Conservation (phyloP, 164 flowering plant genomes). For the Piper betle region DNA sequence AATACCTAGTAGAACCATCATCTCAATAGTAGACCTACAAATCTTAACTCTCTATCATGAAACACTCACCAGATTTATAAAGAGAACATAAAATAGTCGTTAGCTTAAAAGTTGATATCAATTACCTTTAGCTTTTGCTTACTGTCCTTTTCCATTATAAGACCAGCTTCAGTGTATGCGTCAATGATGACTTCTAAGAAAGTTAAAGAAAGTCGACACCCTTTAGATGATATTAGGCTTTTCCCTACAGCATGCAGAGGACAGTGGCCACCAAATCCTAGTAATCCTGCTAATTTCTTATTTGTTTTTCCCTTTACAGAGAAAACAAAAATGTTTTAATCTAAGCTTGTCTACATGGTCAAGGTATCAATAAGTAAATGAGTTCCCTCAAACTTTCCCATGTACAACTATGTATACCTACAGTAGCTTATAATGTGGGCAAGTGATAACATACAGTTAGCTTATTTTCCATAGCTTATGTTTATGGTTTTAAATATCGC, state of each 20-base stretch:
- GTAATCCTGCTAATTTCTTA: not conserved
- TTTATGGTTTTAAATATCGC: not conserved
- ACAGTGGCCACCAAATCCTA: not conserved
- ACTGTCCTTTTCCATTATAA: constrained; percentile 73
- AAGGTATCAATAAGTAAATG: not conserved
- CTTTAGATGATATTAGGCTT: not conserved
- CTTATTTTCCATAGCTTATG: not conserved
- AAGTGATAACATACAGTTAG: not conserved
- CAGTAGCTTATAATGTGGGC: not conserved
- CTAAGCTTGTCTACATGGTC: not conserved
- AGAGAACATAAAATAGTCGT: not conserved
- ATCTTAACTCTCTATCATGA: not conserved
- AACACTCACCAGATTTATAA: not conserved
- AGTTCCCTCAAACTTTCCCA: not conserved
- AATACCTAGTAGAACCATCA: no score
- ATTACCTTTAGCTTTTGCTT: constrained; percentile 55
- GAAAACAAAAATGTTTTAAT: no score
- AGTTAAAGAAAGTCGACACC: constrained; percentile 32
- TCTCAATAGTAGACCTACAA: no score
- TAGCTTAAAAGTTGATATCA: not conserved
- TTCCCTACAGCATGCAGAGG: not conserved
- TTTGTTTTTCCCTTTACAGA: not conserved
- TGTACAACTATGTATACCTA: not conserved
- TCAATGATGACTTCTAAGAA: constrained; percentile 67
- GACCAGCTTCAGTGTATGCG: constrained; percentile 82